phyloP scores from a whole-genome alignment of 352 stramenopile species.

The Phytophthora agathidicida region DNA sequence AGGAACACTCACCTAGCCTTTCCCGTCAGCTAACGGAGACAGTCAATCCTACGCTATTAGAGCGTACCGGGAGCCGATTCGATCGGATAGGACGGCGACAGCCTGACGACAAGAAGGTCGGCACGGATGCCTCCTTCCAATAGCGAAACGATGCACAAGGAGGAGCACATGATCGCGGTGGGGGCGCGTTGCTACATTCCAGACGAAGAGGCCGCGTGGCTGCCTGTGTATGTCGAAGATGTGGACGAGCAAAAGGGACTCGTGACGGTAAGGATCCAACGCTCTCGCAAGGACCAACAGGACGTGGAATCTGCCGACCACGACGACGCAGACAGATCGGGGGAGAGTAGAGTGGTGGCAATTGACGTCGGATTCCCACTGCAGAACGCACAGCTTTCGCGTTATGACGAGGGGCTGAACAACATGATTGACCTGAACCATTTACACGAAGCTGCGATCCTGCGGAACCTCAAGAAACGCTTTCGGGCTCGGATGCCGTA shows the following conservation, averaged over 20 bases:
- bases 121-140: constrained; percentile 31
- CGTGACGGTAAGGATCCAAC: constrained; percentile 53
- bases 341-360: constrained; percentile 38
- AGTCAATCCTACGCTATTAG: constrained; percentile 10
- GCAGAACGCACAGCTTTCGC: constrained; percentile 56
- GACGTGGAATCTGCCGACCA: constrained; percentile 32
- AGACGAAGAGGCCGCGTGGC: constrained; percentile 66
- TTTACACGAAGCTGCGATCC: constrained; percentile 90
- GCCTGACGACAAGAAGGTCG: neutral
- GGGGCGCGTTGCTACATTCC: constrained; percentile 80
- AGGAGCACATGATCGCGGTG: constrained; percentile 39
- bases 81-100: neutral
- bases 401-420: constrained; percentile 43
- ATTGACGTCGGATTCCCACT: constrained; percentile 58
- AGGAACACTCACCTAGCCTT: constrained; percentile 16
- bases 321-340: constrained; percentile 24
- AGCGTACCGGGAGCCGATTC: constrained; percentile 8
- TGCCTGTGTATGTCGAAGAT: constrained; percentile 72
- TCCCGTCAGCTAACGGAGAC: constrained; percentile 17
- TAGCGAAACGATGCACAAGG: constrained; percentile 20
- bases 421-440: constrained; percentile 89
- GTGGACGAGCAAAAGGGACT: constrained; percentile 53
- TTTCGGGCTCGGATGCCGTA: constrained; percentile 90
- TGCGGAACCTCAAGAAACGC: constrained; percentile 87
- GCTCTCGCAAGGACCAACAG: constrained; percentile 26